Evolutionary conservation across 108 stramenopile genomes (phyloP).

Genomic region (Cylindrotheca closterium): DNA sequence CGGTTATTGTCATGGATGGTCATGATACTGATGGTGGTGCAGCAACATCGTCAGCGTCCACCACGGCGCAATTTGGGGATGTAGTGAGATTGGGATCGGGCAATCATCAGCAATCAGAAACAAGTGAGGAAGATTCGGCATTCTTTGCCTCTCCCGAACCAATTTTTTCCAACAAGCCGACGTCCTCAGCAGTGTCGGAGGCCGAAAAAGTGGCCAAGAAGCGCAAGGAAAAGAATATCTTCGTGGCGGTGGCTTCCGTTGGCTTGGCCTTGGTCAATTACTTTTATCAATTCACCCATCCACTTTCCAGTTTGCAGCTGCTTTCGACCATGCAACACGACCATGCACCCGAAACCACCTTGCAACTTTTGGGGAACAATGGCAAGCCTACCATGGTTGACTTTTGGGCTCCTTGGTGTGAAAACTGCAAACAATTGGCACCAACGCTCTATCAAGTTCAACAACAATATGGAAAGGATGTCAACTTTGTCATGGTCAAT

Average conservation of each 20-base stretch:
- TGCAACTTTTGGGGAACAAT: conserved; percentile 49
- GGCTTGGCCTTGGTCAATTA: conserved; percentile 65
- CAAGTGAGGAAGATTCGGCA: no score
- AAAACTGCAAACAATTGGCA: conserved; percentile 72
- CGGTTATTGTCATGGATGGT: no score
- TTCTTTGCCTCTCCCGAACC: no score
- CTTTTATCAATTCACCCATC: conserved; percentile 68
- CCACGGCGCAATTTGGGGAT: background rate
- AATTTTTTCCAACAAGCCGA: background rate
- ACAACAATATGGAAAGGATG: conserved; percentile 57
- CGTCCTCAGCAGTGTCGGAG: background rate
- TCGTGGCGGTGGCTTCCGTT: conserved; percentile 55
- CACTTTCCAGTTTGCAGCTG: conserved; percentile 61
- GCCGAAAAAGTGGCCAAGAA: background rate
- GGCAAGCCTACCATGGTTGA: conserved; percentile 78
- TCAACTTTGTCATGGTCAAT: conserved; percentile 84
- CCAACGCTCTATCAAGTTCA: conserved; percentile 65
- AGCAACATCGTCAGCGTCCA: no score
- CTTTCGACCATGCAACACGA: conserved; percentile 62
- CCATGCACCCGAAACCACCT: conserved; percentile 46
- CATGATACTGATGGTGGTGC: no score
- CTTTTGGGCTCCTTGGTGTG: conserved; percentile 88
- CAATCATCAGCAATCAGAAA: no score
- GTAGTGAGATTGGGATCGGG: background rate
- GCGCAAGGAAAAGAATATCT: conserved; percentile 43